A percentile compares a stretch with the other conserved stretches of the same genome.
Conservation (phyloP, 2,329 filamentous ascomycete genomes). For the Lecanosticta acicola region DNA sequence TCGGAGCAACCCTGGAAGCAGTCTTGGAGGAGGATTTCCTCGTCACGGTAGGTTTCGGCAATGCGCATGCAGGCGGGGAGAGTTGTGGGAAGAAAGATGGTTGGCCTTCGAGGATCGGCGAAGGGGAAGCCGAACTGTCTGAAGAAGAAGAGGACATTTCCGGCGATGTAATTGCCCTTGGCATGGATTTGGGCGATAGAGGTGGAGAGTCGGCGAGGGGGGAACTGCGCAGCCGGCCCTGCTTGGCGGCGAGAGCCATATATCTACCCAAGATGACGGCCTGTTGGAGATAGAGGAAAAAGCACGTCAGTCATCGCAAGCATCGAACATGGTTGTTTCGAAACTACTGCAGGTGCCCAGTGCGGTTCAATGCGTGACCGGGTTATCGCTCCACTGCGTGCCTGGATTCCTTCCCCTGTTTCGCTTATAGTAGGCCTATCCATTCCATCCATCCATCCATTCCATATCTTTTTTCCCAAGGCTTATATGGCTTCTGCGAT, state of each 20-base stretch:
- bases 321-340: background rate
- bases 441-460: no score
- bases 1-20: conserved; percentile 15
- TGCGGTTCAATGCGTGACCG: background rate
- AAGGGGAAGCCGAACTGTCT: conserved; percentile 21
- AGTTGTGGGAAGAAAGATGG: conserved; percentile 7
- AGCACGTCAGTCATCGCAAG: background rate
- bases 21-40: background rate
- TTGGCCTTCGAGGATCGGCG: conserved; percentile 17
- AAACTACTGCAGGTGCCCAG: background rate
- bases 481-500: no score
- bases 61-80: conserved; percentile 30
- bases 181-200: conserved; percentile 26
- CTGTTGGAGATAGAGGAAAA: background rate
- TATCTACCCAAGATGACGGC: background rate
- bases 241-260: background rate
- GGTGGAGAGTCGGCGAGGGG: conserved; percentile 14
- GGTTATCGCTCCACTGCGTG: no score
- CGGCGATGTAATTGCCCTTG: conserved; percentile 10
- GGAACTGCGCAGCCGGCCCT: background rate
- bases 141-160: conserved; percentile 23
- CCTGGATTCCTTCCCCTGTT: no score
- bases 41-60: conserved; percentile 5
- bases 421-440: no score
- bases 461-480: no score